Evolutionary conservation across 345 rosid species (phyloP), one percentile per base, ranked within the genome.

Genomic region (Arabis hirsuta): DNA sequence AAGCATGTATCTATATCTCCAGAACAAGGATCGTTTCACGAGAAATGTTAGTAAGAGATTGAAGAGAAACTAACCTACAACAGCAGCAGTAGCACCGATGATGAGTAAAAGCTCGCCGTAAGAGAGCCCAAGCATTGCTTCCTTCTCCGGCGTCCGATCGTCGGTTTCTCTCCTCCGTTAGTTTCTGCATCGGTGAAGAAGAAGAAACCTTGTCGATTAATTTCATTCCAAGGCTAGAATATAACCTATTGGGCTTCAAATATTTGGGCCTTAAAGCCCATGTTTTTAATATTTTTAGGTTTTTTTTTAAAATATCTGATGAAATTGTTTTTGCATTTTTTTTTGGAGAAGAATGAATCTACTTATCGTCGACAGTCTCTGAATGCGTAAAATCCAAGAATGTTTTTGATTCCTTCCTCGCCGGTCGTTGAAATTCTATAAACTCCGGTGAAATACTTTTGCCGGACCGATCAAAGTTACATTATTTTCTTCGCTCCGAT

Each of bases 81-180:
- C 82, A 71, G 91, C 90, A 14, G 90, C 91, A 1, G 89, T 79
- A 6, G 86, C 86, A 12, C 90, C 93, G 13, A 90, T 64, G 71
- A 86, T 62, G 54, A 88, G 72, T 66, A 90, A 80, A n/a, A 90
- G 73, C 80, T 88, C 87, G 13, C 93, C 90, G 55, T 88, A 84
- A 44, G 93, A 86, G 36, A 90, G 69, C 12, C 96, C 93, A 12
- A 90, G 66, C 90, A 89, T 85, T 8, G 70, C 42, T 57, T 67
- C 56, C 14, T 59, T 24, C 60, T 8, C 53, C 75, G 79, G 52
- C 67, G 22, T 3, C 19, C n/a, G n/a, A n/a, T n/a, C n/a, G n/a
- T 47, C 36, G 71, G 66, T 31, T n/a, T n/a, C 59, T 50, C 54
- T 19, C 60, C 43, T 26, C 47, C 57, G 62, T 42, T 12, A 29